Base-by-base conservation (phyloP, 345 rosid species). In the Moricandia moricandioides region DNA sequence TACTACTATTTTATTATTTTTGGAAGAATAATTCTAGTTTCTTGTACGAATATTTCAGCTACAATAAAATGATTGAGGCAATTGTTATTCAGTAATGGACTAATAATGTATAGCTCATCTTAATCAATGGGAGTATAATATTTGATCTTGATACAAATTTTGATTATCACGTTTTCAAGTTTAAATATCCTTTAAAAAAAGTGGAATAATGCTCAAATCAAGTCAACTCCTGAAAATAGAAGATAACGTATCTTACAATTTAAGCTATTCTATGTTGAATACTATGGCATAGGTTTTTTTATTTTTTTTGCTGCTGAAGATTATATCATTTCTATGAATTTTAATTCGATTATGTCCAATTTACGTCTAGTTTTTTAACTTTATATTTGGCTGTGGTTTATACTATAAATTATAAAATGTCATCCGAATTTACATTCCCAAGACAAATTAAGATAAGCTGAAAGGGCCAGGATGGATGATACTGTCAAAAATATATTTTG, bases 361-460 rank as follows among this genome's bases (percentile, higher is more conserved):
- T 63, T 63, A 63, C 9, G 4, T 8, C 18, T 45, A 13, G n/a
- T 33, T 34, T 62, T 71, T 27, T 9, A 16, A 16, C 56, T 11
- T 29, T 70, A n/a, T 24, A 10, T 18, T 6, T 40, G 40, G 29
- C 0, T 68, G 33, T 54, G 34, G n/a, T n/a, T n/a, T 10, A 37
- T 59, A 59, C 40, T 40, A 59, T 16, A 59, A 45, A 47, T 31
- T 45, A 66, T 12, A 13, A 1, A 6, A 47, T 75, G 62, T 39
- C 49, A 55, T 69, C 74, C 27, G 8, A 59, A 59, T 71, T 63
- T 37, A 49, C 7, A 8, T 49, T 78, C 77, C 77, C 77, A 5
- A 71, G 69, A 66, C 3, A 65, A 45, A 1, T 12, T 13, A 71
- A 71, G 77, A 78, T 71, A 65, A 56, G 72, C 43, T 33, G 80